phyloP scores from a whole-genome alignment of 116 monocot genomes.

The Dioscorea cayenensis region DNA sequence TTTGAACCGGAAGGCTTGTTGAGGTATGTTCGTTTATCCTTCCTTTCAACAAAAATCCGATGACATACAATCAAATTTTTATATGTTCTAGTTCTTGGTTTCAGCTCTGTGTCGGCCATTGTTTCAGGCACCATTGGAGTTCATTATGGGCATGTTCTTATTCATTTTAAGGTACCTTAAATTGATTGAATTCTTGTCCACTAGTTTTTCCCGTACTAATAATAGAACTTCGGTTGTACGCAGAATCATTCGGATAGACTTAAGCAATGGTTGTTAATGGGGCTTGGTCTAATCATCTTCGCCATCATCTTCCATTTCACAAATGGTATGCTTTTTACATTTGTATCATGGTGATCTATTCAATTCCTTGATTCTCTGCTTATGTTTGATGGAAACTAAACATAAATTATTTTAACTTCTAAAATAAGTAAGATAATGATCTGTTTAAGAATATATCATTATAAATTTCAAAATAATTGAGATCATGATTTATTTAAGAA shows the following conservation, averaged over 20 bases:
- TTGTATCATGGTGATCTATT: background rate
- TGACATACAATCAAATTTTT: background rate
- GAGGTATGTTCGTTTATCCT: constrained; percentile 28
- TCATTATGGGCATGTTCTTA: constrained; percentile 53
- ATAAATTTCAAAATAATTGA: too few relatives aligned
- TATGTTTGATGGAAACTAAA: too few relatives aligned
- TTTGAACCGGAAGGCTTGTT: constrained; percentile 86
- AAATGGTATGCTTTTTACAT: constrained; percentile 22
- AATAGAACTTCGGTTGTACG: background rate
- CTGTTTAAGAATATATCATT: too few relatives aligned
- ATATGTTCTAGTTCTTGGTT: background rate
- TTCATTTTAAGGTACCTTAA: constrained; percentile 38
- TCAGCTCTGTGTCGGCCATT: constrained; percentile 45
- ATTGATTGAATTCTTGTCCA: background rate
- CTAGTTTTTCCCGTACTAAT: too few relatives aligned
- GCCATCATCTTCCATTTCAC: constrained; percentile 38
- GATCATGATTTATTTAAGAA: too few relatives aligned
- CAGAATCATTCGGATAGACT: constrained; percentile 37
- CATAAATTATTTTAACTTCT: too few relatives aligned
- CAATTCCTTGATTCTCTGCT: background rate
- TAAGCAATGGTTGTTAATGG: constrained; percentile 39
- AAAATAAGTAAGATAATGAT: too few relatives aligned
- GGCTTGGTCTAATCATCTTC: constrained; percentile 15
- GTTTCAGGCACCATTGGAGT: constrained; percentile 50
- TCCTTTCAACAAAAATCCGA: background rate